These are phyloP conservation scores for Dactylellina haptotyla DNA, from an alignment of 2,329 filamentous ascomycete species.

Conservation along the genomic window DNA sequence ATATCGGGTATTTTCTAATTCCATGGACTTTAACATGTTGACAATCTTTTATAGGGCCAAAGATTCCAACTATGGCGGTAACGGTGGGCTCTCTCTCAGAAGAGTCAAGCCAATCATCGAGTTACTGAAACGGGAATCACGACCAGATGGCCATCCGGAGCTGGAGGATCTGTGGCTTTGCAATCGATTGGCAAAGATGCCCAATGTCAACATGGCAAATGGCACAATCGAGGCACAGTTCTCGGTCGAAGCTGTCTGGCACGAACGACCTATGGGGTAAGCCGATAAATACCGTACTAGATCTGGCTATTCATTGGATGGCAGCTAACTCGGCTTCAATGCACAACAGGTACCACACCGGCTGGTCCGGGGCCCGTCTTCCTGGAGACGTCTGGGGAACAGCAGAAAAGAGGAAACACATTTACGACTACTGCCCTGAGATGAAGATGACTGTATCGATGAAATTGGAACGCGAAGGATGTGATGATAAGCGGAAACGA, in stretches of 20 bases:
- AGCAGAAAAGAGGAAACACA: slow-evolving; percentile 65
- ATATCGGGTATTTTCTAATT: not conserved
- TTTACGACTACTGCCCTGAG: slow-evolving; percentile 70
- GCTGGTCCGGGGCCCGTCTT: slow-evolving; percentile 65
- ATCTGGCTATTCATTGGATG: not conserved
- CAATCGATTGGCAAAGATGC: slow-evolving; percentile 65
- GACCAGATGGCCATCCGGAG: slow-evolving; percentile 61
- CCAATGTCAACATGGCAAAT: slow-evolving; percentile 64
- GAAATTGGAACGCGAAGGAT: slow-evolving; percentile 64
- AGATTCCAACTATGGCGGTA: slow-evolving; percentile 64
- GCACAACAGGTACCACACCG: slow-evolving; percentile 70
- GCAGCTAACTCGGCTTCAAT: slow-evolving; percentile 58
- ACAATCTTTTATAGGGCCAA: slow-evolving; percentile 16
- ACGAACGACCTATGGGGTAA: slow-evolving; percentile 56
- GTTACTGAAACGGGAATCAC: slow-evolving; percentile 58
- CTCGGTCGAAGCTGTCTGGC: slow-evolving; percentile 65
- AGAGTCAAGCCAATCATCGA: slow-evolving; percentile 68
- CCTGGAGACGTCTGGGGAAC: slow-evolving; percentile 66
- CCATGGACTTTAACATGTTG: not conserved
- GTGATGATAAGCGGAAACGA: slow-evolving; percentile 47
- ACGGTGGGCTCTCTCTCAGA: slow-evolving; percentile 68
- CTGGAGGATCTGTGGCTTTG: slow-evolving; percentile 64
- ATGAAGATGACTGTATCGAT: slow-evolving; percentile 69
- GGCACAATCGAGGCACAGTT: slow-evolving; percentile 66
- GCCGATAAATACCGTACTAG: not conserved